These are phyloP conservation scores for Aspergillus wentii DNA, from an alignment of 495 filamentous ascomycete genomes.

Conservation along the genomic window DNA sequence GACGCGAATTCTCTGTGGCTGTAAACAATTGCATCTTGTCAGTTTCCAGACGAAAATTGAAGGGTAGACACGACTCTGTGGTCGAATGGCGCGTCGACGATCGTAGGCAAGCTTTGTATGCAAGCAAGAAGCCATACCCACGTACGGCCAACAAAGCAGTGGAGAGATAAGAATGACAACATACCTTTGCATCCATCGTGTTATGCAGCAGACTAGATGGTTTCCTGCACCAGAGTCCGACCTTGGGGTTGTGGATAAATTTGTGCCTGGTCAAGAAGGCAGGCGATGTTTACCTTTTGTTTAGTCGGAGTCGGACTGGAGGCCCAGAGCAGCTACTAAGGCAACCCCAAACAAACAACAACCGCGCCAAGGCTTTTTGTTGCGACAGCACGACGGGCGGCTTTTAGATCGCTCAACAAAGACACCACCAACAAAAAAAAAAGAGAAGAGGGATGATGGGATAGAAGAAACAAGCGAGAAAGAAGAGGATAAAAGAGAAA, in stretches of 20 bases:
- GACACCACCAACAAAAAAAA: no score
- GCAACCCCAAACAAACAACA: slow-evolving; percentile 25
- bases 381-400: no score
- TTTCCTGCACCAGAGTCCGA: slow-evolving; percentile 11
- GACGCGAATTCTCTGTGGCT: slow-evolving; percentile 73
- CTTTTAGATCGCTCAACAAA: no score
- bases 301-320: no score
- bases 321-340: slow-evolving; percentile 17
- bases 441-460: slow-evolving; percentile 1
- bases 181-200: slow-evolving; percentile 43
- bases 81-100: background rate
- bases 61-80: no score
- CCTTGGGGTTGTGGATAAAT: slow-evolving; percentile 1
- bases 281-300: slow-evolving; percentile 28
- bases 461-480: slow-evolving; percentile 2
- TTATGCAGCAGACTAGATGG: background rate
- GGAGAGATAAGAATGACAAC: slow-evolving; percentile 8
- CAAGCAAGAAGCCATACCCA: no score
- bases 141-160: slow-evolving; percentile 1
- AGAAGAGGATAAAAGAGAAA: slow-evolving; percentile 12
- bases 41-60: slow-evolving; percentile 3
- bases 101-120: background rate
- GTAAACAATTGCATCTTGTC: slow-evolving; percentile 10
- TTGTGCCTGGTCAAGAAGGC: slow-evolving; percentile 2
- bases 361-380: slow-evolving; percentile 20